Base-by-base conservation (phyloP, 2,329 filamentous ascomycete species). In the Fusarium papillatum region DNA sequence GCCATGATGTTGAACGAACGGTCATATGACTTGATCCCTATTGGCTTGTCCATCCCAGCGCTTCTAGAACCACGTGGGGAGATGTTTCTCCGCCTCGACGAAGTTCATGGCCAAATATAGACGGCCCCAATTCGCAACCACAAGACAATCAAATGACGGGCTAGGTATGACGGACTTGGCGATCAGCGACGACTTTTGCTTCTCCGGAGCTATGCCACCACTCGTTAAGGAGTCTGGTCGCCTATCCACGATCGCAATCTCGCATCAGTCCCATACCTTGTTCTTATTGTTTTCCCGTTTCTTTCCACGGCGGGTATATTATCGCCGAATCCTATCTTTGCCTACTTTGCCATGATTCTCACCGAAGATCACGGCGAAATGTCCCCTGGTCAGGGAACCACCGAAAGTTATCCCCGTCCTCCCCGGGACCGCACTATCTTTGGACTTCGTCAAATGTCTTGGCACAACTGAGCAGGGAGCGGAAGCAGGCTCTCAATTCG, bases 171-270 rank as follows among this genome's bases (percentile, higher is more conserved):
- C 43, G 43, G 43, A 43, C 64, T 43, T 66, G 29, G 29, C 14
- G 57, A 68, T 50, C 36, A 36, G 64, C 29, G 31, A 38, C 39
- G 24, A n/a, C 53, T 53, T 24, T 64, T 48, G 50, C 53, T 69
- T 46, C 62, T 48, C 41, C 50, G 60, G 62, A 67, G 38, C 53
- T 68, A 16, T 38, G 61, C 53, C 46, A 46, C 64, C 64, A 57
- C 74, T 77, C 70, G 73, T 65, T 57, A 46, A 62, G 72, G 55
- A 71, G 74, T 50, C 64, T 68, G 38, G 69, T 67, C 65, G 62
- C 70, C 66, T 77, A 59, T 53, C 26, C 19, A 55, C 50, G 39
- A 61, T 64, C 39, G 68, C 57, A 79, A 80, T 79, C 38, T 77
- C 68, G 64, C 53, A 55, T 68, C 34, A 55, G 11, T 68, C 66